phyloP scores from a whole-genome alignment of 2,329 filamentous ascomycete species.

The Cladosporium phlei region DNA sequence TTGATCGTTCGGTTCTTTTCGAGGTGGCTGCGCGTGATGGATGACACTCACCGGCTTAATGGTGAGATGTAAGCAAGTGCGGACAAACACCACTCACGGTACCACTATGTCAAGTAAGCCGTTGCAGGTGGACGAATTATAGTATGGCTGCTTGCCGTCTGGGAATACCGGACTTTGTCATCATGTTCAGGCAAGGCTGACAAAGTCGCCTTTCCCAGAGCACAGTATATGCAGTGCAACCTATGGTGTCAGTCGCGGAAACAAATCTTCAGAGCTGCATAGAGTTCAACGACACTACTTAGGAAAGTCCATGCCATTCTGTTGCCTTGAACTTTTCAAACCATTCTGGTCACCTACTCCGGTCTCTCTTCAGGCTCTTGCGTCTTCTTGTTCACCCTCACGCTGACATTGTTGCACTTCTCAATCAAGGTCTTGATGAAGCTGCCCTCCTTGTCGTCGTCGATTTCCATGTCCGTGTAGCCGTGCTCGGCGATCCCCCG shows the following conservation, averaged over 20 bases:
- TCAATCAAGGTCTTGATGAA: neutral
- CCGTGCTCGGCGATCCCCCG: conserved; percentile 15
- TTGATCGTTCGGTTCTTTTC: neutral
- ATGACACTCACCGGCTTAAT: neutral
- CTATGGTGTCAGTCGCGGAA: too few species aligned
- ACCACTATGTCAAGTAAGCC: neutral
- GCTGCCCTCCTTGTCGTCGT: conserved; percentile 13
- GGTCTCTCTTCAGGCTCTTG: too few species aligned
- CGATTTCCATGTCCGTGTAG: conserved; percentile 20
- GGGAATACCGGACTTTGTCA: neutral
- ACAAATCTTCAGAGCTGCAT: too few species aligned
- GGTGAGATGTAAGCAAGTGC: neutral
- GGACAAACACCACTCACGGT: too few species aligned
- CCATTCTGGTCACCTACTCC: too few species aligned
- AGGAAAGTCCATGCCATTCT: too few species aligned
- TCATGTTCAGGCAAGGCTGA: neutral
- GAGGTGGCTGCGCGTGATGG: neutral
- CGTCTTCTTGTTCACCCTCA: too few species aligned
- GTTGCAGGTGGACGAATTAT: neutral
- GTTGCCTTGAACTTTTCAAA: too few species aligned
- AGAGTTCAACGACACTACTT: too few species aligned
- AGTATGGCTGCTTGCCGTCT: neutral
- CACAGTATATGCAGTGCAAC: too few species aligned
- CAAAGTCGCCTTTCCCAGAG: too few species aligned
- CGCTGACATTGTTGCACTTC: neutral